Conservation (phyloP, 2,329 filamentous ascomycete species). For the Aspergillus pseudonomiae region DNA sequence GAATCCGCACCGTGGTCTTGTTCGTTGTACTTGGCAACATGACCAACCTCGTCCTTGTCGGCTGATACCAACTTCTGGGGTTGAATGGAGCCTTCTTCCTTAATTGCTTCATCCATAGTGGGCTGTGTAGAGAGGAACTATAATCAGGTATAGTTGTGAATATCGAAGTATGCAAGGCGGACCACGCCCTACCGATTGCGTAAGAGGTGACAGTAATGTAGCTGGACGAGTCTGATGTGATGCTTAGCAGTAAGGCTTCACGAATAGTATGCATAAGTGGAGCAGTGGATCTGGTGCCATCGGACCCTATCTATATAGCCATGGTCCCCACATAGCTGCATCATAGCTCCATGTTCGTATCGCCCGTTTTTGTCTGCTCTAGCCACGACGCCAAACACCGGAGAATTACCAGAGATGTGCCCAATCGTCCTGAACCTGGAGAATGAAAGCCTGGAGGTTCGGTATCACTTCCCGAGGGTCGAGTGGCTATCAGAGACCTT, state of each 20-base stretch:
- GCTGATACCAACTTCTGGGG: not conserved
- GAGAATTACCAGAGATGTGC: not conserved
- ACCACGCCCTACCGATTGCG: no score
- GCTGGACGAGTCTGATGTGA: not conserved
- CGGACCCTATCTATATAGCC: not conserved
- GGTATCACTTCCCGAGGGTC: not conserved
- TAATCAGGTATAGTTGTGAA: not conserved
- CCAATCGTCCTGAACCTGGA: not conserved
- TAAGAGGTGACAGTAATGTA: not conserved
- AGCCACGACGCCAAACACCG: not conserved
- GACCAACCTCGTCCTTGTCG: not conserved
- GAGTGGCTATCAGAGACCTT: not conserved
- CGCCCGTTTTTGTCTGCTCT: not conserved
- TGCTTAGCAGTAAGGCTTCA: not conserved
- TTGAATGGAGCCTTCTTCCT: not conserved
- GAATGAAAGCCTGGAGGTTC: not conserved
- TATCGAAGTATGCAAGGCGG: not conserved
- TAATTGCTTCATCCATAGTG: not conserved
- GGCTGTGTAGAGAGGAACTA: not conserved
- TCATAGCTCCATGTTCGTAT: not conserved
- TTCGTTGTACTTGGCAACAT: not conserved
- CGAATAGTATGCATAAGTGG: not conserved
- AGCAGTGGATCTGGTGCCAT: not conserved
- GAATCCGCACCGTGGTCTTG: slow-evolving; percentile 25
- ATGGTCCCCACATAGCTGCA: not conserved